These are phyloP conservation scores for Fusarium sp. DNA, from an alignment of 2,329 filamentous ascomycete species.

Conservation along the genomic window DNA sequence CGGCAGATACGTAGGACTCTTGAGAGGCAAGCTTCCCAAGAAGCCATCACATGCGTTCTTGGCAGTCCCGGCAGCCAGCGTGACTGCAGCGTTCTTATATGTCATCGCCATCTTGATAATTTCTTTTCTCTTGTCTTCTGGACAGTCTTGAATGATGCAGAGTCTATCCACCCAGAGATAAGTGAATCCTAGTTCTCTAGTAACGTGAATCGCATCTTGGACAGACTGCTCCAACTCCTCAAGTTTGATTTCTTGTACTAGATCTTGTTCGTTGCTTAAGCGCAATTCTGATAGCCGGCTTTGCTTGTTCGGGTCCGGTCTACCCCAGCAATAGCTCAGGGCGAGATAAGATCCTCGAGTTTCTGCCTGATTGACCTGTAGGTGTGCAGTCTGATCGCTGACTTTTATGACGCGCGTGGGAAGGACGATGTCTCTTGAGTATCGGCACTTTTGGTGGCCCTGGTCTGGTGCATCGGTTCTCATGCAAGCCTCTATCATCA, in stretches of 20 bases:
- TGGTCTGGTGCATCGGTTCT: accelerated
- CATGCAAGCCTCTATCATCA: not conserved
- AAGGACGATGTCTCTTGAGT: not conserved
- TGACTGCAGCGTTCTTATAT: not conserved
- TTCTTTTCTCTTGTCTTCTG: not conserved
- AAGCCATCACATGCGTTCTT: not conserved
- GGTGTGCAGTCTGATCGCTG: accelerated
- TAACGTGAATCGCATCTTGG: not conserved
- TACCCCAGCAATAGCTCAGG: conserved; percentile 6
- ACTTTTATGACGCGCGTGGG: not conserved
- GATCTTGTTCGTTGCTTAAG: accelerated
- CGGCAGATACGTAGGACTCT: accelerated
- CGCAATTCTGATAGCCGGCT: accelerated
- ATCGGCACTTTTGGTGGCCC: not conserved
- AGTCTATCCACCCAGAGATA: conserved; percentile 6
- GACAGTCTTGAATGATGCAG: not conserved
- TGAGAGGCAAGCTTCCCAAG: accelerated
- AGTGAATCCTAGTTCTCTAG: accelerated
- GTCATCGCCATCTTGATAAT: not conserved
- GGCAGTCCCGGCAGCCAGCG: not conserved
- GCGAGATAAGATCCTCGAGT: not conserved
- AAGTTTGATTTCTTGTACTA: not conserved
- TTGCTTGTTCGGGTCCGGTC: accelerated
- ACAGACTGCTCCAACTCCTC: not conserved
- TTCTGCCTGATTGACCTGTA: not conserved